phyloP scores from a whole-genome alignment of 352 stramenopile genomes.

The Phytophthora lateralis region DNA sequence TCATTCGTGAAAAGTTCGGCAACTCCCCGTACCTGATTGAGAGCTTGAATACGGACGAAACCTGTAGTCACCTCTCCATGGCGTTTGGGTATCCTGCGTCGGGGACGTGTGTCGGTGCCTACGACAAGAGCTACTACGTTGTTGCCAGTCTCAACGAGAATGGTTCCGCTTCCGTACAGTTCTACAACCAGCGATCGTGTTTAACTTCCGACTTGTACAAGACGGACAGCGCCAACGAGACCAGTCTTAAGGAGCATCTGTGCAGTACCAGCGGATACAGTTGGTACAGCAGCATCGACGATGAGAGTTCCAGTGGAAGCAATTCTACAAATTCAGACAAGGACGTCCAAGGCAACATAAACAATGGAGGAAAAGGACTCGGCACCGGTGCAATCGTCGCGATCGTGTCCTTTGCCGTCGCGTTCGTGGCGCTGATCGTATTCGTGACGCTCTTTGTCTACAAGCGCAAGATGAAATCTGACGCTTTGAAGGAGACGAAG shows the following conservation, averaged over 20 bases:
- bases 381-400: constrained; percentile 9
- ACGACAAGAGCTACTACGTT: constrained; percentile 37
- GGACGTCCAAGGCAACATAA: background rate
- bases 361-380: background rate
- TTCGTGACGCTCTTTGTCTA: constrained; percentile 25
- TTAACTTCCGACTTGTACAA: constrained; percentile 8
- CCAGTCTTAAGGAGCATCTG: constrained; percentile 16
- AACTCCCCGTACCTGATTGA: constrained; percentile 31
- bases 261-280: constrained; percentile 15
- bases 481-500: constrained; percentile 21
- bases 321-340: background rate
- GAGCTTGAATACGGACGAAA: constrained; percentile 18
- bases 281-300: constrained; percentile 37
- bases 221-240: constrained; percentile 17
- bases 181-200: constrained; percentile 22
- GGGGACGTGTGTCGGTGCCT: constrained; percentile 23
- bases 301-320: constrained; percentile 10
- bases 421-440: constrained; percentile 24
- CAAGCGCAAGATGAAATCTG: constrained; percentile 17
- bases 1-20: constrained; percentile 26
- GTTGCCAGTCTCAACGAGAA: constrained; percentile 25
- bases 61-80: constrained; percentile 21
- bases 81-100: constrained; percentile 30
- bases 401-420: constrained; percentile 1
- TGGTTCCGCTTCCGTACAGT: constrained; percentile 24